A percentile compares a stretch with the other conserved stretches of the same genome.
Evolutionary conservation across 2,329 filamentous ascomycete species (phyloP).

Genomic region (Teratosphaeria zuluensis): DNA sequence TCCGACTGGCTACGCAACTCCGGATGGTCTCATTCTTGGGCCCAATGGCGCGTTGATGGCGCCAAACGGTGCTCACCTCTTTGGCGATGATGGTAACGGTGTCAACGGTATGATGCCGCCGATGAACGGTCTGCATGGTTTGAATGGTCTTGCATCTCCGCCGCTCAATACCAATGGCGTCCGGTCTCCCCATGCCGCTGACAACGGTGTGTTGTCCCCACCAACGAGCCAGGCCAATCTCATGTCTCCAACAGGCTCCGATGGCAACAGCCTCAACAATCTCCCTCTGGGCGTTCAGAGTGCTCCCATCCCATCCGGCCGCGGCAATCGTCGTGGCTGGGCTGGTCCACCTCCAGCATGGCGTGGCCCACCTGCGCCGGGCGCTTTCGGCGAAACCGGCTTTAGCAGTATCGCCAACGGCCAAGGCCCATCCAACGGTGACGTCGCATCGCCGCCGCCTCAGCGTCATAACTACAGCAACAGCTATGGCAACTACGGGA

Average conservation of each 20-base stretch:
- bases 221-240: not conserved
- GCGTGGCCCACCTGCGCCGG: not conserved
- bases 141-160: not conserved
- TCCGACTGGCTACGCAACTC: slow-evolving; percentile 6
- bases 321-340: slow-evolving; percentile 11
- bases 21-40: slow-evolving; percentile 8
- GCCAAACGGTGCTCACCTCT: not conserved
- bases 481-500: slow-evolving; percentile 12
- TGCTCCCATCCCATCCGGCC: slow-evolving; percentile 5
- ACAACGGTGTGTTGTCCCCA: not conserved
- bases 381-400: not conserved
- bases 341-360: slow-evolving; percentile 8
- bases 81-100: slow-evolving; percentile 14
- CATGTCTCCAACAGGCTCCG: not conserved
- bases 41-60: slow-evolving; percentile 6
- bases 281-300: not conserved
- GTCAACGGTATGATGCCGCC: slow-evolving; percentile 20
- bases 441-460: slow-evolving; percentile 20
- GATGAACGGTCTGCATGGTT: slow-evolving; percentile 9
- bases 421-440: slow-evolving; percentile 2
- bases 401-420: not conserved
- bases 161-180: not conserved
- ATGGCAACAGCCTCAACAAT: slow-evolving; percentile 4
- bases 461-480: slow-evolving; percentile 17
- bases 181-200: not conserved